Percentiles rank a stretch among this genome's conserved stretches.
Evolutionary conservation across 1,284 basidiomycete genomes (phyloP).

Genomic region (Leucoagaricus sp.): DNA sequence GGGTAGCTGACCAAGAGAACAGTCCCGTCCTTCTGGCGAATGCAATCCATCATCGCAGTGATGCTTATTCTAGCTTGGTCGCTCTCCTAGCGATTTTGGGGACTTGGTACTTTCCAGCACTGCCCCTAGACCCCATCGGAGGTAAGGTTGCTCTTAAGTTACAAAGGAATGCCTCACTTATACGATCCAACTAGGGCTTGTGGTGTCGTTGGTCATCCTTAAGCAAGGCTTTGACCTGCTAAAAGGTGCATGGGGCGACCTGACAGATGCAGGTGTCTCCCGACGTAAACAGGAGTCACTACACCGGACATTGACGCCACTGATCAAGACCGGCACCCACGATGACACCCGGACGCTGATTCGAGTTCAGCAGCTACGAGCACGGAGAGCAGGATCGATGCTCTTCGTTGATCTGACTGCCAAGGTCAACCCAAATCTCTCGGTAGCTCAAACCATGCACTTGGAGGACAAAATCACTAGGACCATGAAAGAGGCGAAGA

Average conservation of each 20-base stretch:
- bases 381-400: constrained; percentile 75
- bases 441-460: constrained; percentile 55
- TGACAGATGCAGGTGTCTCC: constrained; percentile 86
- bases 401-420: constrained; percentile 78
- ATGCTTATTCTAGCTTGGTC: constrained; percentile 89
- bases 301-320: constrained; percentile 51
- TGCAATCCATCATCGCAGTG: constrained; percentile 92
- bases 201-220: constrained; percentile 90
- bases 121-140: constrained; percentile 93
- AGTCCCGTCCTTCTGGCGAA: constrained; percentile 92
- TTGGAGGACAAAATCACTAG: constrained; percentile 67
- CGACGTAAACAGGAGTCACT: constrained; percentile 54
- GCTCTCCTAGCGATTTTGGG: constrained; percentile 90
- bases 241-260: constrained; percentile 74
- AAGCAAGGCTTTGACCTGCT: constrained; percentile 81
- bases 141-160: constrained; percentile 46
- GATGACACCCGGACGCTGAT: constrained; percentile 36
- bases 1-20: constrained; percentile 87
- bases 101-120: constrained; percentile 80
- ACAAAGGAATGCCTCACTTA: constrained; percentile 6
- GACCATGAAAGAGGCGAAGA: constrained; percentile 61
- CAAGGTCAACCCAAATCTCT: constrained; percentile 62
- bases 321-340: constrained; percentile 37
- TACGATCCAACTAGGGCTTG: constrained; percentile 54
- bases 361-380: constrained; percentile 68